Evolutionary conservation across 148 eudicot genomes (phyloP), one percentile per base, ranked within the genome.

Genomic region (Limonium bicolor): DNA sequence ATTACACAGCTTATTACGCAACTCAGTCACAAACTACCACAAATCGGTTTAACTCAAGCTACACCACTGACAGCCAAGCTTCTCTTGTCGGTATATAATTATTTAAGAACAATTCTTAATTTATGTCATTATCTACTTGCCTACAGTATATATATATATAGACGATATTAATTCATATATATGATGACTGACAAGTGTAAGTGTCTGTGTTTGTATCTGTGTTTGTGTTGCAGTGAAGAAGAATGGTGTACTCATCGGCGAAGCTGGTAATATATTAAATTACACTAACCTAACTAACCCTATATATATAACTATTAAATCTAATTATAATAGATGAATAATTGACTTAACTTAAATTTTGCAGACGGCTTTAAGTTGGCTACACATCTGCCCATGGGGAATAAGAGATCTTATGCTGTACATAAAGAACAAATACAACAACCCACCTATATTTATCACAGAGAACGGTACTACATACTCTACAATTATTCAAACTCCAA

Each of bases 1-100:
- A 53, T 25, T 60, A 60, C 46, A 51, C 58, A 4, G 28, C 51
- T 3, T 9, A 18, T 5, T 51, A 23, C n/a, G 63, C 57, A 3
- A 18, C 4, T 1, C 22, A 52, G 1, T 18, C 24, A 2, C 48
- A 18, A 0, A 0, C 18, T 25, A 23, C 48, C 9, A 23, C 48
- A 6, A 43, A 43, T 11, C 48, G 30, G 24, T 20, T 24, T 1
- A 18, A 43, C n/a, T 25, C 27, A 20, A 43, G 48, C 30, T 43
- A 11, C 48, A 24, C 48, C 13, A 43, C 48, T 14, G 48, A 43
- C 10, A 23, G 48, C 30, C 48, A 24, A 6, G 10, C 18, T 43
- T 13, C 48, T 25, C 48, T 43, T n/a, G 27, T 31, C 2, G 11
- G 48, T 43, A 43, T 3, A n/a, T 43, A 14, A 21, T 41, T 3